These are phyloP conservation scores for Scedosporium dehoogii DNA, from an alignment of 2,329 filamentous ascomycete genomes.

Conservation along the genomic window DNA sequence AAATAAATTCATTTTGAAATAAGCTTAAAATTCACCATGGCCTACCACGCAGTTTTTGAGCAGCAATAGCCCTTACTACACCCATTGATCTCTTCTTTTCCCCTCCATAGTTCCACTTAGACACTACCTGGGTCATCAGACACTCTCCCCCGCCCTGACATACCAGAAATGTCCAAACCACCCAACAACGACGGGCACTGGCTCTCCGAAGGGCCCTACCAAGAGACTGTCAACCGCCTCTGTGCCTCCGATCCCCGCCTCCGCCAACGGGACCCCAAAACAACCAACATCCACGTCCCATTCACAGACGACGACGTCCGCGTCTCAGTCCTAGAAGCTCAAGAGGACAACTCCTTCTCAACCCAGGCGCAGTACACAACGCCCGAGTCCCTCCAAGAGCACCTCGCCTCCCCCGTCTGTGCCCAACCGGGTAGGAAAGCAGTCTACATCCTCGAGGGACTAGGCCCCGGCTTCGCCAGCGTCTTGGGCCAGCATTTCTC, in stretches of 20 bases:
- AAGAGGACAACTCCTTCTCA: constrained; percentile 1
- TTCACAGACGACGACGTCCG: constrained; percentile 9
- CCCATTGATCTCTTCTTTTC: background rate
- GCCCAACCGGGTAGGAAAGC: background rate
- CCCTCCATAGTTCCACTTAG: background rate
- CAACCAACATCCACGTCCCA: constrained; percentile 10
- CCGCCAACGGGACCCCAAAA: constrained; percentile 13
- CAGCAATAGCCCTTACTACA: background rate
- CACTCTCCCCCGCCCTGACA: background rate
- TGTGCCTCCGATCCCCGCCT: constrained; percentile 13
- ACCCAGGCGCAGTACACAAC: constrained; percentile 5
- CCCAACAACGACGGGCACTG: background rate
- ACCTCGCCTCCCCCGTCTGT: background rate
- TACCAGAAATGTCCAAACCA: background rate
- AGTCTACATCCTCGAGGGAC: constrained; percentile 15
- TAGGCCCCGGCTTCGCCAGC: constrained; percentile 13
- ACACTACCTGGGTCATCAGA: background rate
- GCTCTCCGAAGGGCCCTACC: constrained; percentile 8
- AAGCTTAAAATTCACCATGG: background rate
- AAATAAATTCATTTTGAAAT: background rate
- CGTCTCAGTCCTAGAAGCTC: constrained; percentile 11
- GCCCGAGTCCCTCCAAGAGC: background rate
- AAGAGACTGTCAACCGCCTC: constrained; percentile 9
- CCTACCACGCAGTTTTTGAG: background rate
- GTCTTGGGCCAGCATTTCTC: constrained; percentile 13